Evolutionary conservation across 768 basidiomycete genomes (phyloP).

Genomic region (Leccinum subtestaceum): DNA sequence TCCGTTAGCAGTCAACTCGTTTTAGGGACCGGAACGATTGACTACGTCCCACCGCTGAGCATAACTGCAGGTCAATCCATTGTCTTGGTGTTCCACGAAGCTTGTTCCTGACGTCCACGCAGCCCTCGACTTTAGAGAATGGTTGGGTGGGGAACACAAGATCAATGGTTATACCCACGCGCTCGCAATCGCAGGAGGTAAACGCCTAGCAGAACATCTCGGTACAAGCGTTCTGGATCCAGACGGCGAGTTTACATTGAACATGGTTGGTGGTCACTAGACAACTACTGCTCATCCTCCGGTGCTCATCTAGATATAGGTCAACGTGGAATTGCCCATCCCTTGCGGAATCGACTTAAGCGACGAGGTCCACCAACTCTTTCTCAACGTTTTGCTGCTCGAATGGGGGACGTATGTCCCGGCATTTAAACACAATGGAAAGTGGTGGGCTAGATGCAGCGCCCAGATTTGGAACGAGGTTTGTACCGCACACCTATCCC

Average conservation of each 20-base stretch:
- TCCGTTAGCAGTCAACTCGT: background rate
- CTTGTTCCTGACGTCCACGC: conserved; percentile 5
- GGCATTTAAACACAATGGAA: conserved; percentile 26
- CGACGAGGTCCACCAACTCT: conserved; percentile 12
- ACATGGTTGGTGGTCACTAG: conserved; percentile 51
- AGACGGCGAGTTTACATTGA: conserved; percentile 55
- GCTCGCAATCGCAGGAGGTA: conserved; percentile 67
- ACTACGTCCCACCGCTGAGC: conserved; percentile 52
- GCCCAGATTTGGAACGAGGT: conserved; percentile 35
- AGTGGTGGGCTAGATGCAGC: conserved; percentile 33
- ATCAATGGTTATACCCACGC: conserved; percentile 71
- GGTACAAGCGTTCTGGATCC: conserved; percentile 65
- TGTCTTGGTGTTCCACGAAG: background rate
- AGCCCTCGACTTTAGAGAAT: conserved; percentile 72
- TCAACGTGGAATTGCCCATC: conserved; percentile 42
- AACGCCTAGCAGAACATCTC: conserved; percentile 53
- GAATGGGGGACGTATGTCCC: conserved; percentile 19
- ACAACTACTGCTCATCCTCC: no score
- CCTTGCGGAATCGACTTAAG: conserved; percentile 24
- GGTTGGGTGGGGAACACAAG: conserved; percentile 70
- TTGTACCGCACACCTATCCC: background rate
- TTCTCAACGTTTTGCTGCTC: conserved; percentile 18
- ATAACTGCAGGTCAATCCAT: conserved; percentile 45
- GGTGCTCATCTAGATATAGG: conserved; percentile 18
- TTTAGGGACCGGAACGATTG: conserved; percentile 64